phyloP scores from a whole-genome alignment of 768 basidiomycete genomes.

The Clathrus columnatus region DNA sequence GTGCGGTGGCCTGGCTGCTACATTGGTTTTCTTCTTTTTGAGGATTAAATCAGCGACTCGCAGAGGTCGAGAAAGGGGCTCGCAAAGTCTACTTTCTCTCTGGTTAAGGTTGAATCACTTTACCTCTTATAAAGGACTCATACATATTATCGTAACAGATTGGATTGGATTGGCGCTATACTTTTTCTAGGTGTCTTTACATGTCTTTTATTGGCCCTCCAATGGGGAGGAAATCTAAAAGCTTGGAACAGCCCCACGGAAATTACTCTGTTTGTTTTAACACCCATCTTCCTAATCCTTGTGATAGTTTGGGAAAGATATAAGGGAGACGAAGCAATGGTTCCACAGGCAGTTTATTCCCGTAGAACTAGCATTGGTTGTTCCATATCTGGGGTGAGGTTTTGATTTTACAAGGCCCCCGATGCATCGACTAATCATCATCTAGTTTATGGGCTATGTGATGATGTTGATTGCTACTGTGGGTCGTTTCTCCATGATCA shows the following conservation, averaged over 20 bases:
- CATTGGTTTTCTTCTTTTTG: background rate
- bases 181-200: slow-evolving; percentile 26
- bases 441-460: background rate
- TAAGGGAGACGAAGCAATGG: background rate
- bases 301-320: background rate
- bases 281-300: background rate
- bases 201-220: slow-evolving; percentile 29
- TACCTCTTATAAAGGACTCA: slow-evolving; percentile 7
- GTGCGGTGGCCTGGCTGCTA: background rate
- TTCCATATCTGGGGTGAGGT: background rate
- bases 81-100: slow-evolving; percentile 18
- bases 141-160: background rate
- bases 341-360: background rate
- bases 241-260: slow-evolving; percentile 15
- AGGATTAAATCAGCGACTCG: too few relatives aligned
- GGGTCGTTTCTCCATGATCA: background rate
- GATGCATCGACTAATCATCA: background rate
- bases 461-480: background rate
- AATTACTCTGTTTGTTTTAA: background rate
- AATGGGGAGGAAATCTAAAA: slow-evolving; percentile 33
- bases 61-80: too few relatives aligned
- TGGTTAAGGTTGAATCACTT: slow-evolving; percentile 16
- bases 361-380: background rate
- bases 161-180: slow-evolving; percentile 28
- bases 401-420: background rate